Percentiles rank a stretch among this genome's conserved stretches.
Evolutionary conservation across 305 asterid species (phyloP).

Genomic region (Ilex paraguariensis): DNA sequence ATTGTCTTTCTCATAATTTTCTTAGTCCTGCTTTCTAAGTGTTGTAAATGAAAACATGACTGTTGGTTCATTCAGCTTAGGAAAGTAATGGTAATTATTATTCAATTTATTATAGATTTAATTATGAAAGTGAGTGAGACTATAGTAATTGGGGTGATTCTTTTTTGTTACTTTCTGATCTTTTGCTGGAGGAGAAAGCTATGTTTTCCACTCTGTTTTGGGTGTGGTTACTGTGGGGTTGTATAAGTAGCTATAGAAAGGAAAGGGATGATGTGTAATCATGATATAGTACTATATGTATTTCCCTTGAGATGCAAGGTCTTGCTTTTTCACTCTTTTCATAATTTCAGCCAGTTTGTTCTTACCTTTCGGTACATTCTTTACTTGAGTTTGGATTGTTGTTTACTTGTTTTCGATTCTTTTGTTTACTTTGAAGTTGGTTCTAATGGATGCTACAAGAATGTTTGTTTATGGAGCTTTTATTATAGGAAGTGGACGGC

Average conservation of each 20-base stretch:
- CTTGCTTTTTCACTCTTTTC: conserved; percentile 13
- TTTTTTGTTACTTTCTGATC: conserved; percentile 8
- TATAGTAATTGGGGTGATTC: conserved; percentile 13
- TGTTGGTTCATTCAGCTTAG: conserved; percentile 20
- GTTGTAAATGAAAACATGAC: conserved; percentile 54
- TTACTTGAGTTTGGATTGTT: neutral
- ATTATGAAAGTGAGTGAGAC: conserved; percentile 10
- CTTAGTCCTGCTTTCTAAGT: conserved; percentile 67
- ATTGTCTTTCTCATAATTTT: conserved; percentile 76
- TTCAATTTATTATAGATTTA: conserved; percentile 14
- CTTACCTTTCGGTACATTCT: neutral
- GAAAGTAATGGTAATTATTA: conserved; percentile 24
- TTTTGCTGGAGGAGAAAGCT: conserved; percentile 8
- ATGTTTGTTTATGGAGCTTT: no score
- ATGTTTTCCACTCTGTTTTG: neutral
- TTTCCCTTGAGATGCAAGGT: conserved; percentile 19
- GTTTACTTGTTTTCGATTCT: neutral
- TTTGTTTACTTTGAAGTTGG: no score
- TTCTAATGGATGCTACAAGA: no score
- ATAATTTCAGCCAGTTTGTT: conserved; percentile 21
- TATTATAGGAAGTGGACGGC: no score
- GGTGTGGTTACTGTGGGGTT: neutral
- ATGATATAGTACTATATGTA: conserved; percentile 5
- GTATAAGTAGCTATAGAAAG: conserved; percentile 3
- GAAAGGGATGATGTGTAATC: neutral